phyloP scores from a whole-genome alignment of 192 early-diverging fungal genomes.

The Umbelopsis ramanniana region DNA sequence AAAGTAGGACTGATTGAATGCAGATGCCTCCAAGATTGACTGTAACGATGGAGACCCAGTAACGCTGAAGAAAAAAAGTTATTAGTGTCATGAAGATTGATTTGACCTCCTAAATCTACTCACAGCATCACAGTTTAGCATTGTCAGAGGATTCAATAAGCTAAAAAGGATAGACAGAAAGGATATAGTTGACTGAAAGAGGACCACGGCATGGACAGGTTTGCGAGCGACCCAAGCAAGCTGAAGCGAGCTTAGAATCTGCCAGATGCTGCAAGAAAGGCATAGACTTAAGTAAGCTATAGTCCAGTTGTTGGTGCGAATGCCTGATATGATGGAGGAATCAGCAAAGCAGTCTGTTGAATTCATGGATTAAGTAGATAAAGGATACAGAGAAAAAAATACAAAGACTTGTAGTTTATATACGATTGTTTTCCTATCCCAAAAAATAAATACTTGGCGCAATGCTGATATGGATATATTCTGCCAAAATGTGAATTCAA shows the following conservation, averaged over 20 bases:
- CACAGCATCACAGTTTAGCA: constrained; percentile 31
- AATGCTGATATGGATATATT: too few species aligned
- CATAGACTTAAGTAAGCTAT: constrained; percentile 25
- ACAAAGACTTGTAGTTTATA: background rate
- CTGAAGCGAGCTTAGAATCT: constrained; percentile 6
- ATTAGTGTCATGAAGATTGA: background rate
- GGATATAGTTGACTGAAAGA: constrained; percentile 24
- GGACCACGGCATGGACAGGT: constrained; percentile 30
- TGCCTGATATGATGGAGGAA: background rate
- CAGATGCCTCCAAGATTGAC: constrained; percentile 40
- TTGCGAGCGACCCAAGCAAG: constrained; percentile 24
- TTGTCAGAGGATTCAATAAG: constrained; percentile 24
- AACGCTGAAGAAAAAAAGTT: constrained; percentile 27
- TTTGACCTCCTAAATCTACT: background rate
- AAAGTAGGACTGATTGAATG: constrained; percentile 37
- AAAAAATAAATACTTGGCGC: too few species aligned
- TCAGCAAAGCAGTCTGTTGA: background rate
- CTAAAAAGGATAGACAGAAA: constrained; percentile 32
- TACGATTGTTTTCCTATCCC: too few species aligned
- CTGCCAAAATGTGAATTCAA: too few species aligned
- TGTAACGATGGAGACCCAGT: constrained; percentile 37
- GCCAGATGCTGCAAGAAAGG: constrained; percentile 27
- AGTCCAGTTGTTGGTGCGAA: constrained; percentile 2
- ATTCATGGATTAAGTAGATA: background rate
- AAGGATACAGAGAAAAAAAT: background rate